Percentiles rank a stretch among this genome's conserved stretches.
Evolutionary conservation across 176 grass and related monocot species (phyloP).

Genomic region (Zoysia japonica): DNA sequence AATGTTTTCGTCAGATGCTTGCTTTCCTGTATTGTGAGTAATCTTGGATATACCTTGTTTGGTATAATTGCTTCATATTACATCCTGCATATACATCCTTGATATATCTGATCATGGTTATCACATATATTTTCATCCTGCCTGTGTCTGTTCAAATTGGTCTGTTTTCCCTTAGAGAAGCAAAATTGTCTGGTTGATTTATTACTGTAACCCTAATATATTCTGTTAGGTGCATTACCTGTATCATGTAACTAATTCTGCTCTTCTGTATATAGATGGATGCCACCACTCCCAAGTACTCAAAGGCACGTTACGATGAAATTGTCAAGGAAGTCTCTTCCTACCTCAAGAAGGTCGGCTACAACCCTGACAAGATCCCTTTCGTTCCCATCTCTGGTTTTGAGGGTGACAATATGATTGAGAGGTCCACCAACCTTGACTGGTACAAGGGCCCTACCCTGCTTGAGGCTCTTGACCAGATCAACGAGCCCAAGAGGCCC

Average conservation of each 20-base stretch:
- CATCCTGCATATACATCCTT: no score
- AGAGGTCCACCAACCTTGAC: conserved; percentile 14
- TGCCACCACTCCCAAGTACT: conserved; percentile 1
- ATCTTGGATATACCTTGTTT: no score
- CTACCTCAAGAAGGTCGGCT: conserved; percentile 3
- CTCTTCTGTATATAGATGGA: background rate
- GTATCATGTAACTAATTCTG: background rate
- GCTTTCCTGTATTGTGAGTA: no score
- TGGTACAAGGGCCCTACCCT: conserved; percentile 2
- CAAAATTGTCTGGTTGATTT: no score
- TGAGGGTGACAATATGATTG: conserved; percentile 8
- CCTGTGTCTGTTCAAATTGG: no score
- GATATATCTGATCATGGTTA: no score
- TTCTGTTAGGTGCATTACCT: no score
- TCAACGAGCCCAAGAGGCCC: conserved; percentile 79
- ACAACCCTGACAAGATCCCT: conserved; percentile 8
- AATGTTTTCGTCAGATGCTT: no score
- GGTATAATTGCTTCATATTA: no score
- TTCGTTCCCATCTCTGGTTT: conserved; percentile 10
- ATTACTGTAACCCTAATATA: no score
- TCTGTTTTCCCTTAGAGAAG: no score
- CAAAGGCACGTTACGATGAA: background rate
- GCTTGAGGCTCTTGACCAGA: conserved; percentile 62
- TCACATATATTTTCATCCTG: no score
- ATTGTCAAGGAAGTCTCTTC: conserved; percentile 11